Evolutionary conservation across 345 rosid genomes (phyloP), one percentile per base, ranked within the genome.

Genomic region (Populus simonii): DNA sequence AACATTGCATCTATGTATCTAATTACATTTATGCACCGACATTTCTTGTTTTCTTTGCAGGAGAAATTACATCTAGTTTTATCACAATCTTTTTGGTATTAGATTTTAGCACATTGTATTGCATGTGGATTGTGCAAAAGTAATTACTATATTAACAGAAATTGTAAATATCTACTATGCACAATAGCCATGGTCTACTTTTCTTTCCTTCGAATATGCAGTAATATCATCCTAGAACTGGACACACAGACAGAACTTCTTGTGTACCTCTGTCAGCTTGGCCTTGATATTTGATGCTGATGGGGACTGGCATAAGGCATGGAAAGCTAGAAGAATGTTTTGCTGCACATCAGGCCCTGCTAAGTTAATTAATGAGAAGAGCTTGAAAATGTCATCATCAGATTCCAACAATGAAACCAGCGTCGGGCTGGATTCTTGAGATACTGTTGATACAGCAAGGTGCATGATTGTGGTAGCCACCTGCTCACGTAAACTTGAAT

Each of bases 261-360:
- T 69, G 59, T 25, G 57, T 88, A 91, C 94, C 94, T 91, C 88
- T 73, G 57, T 77, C 82, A 91, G 77, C 76, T 75, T 89, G 71
- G 76, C 68, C 82, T 87, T 88, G 75, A 87, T 78, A 70, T 55
- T 51, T 76, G 84, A 70, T 57, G 89, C 90, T 17, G 85, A 81
- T 41, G 90, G 86, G 12, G 90, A 91, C 57, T 76, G 88, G 75
- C 94, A 91, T 75, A 91, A 68, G 45, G 90, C 89, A 55, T 79
- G 77, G 83, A 91, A 91, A 74, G 85, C 85, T 51, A 76, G 85
- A 47, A 91, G 90, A 82, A 91, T 86, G 75, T 78, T 85, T 78
- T 83, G 84, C 74, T 89, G 91, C 79, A 89, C 85, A 23, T 70
- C 83, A 49, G 89, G 89, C 76, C 86, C 89, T 0, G 88, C 81